phyloP scores from a whole-genome alignment of 192 early-diverging fungal species.

The Backusella circina region DNA sequence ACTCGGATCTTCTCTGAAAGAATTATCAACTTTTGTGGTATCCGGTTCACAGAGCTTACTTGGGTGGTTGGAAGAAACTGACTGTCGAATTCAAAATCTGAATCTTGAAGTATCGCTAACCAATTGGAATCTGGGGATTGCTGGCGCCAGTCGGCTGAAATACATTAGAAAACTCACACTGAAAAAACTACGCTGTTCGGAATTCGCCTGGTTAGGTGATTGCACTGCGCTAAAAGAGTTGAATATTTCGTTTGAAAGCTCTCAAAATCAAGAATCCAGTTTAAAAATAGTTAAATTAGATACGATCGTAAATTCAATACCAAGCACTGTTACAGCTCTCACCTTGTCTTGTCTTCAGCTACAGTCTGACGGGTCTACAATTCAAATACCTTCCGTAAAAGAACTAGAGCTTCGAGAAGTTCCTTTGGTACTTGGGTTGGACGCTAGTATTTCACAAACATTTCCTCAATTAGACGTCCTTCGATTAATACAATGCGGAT shows the following conservation, averaged over 20 bases:
- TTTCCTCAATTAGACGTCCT: neutral
- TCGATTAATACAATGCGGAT: neutral
- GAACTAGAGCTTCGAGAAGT: neutral
- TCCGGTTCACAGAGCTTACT: neutral
- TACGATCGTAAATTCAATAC: neutral
- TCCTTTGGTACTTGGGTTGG: neutral
- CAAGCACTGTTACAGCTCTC: neutral
- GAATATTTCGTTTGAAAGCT: neutral
- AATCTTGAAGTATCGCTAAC: neutral
- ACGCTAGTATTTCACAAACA: neutral
- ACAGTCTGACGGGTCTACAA: neutral
- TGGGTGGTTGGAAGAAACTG: neutral
- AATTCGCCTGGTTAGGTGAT: neutral
- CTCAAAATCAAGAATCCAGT: neutral
- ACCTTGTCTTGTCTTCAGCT: neutral
- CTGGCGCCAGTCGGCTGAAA: neutral
- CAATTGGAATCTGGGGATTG: neutral
- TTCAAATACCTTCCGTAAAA: neutral
- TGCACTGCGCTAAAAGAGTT: neutral
- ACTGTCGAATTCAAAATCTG: neutral
- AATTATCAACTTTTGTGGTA: neutral
- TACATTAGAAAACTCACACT: neutral
- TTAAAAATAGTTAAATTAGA: neutral
- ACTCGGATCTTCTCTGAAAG: neutral
- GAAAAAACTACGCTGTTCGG: neutral